Percentiles rank a stretch among this genome's conserved stretches.
Conservation (phyloP, 2,329 filamentous ascomycete genomes). For the Botrytis deweyae region DNA sequence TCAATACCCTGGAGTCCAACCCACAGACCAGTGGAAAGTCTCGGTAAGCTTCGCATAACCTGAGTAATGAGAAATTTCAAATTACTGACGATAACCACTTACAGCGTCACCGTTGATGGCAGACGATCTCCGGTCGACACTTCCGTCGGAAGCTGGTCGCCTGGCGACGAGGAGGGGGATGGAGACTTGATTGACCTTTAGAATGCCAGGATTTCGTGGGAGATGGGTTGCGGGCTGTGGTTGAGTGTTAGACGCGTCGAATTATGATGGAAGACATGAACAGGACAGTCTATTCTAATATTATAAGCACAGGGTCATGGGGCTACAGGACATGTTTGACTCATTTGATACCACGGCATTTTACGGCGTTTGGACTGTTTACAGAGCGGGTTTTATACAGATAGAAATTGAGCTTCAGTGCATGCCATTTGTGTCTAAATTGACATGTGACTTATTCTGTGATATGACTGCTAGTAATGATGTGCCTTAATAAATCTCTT, state of each 20-base stretch:
- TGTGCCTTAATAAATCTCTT: not conserved
- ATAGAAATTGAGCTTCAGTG: not conserved
- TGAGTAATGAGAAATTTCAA: fast-evolving
- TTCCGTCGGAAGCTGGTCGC: not conserved
- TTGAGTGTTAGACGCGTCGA: too few species aligned
- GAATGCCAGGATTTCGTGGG: too few species aligned
- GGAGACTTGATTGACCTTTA: not conserved
- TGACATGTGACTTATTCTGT: not conserved
- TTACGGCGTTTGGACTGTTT: not conserved
- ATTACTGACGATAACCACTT: not conserved
- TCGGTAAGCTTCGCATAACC: not conserved
- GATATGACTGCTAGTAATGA: not conserved
- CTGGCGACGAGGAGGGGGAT: not conserved
- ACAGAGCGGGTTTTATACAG: fast-evolving
- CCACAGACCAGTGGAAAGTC: constrained; percentile 4
- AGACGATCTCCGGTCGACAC: not conserved
- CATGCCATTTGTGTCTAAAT: not conserved
- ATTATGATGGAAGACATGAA: too few species aligned
- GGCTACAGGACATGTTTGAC: fast-evolving
- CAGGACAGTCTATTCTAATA: not conserved
- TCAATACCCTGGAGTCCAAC: not conserved
- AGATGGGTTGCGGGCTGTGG: too few species aligned
- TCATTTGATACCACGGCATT: not conserved
- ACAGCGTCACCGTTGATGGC: not conserved
- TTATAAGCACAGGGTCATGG: not conserved